Percentiles rank a stretch among this genome's conserved stretches.
Evolutionary conservation across 1,139 yeast species (phyloP).

Genomic region (Sugiyamaella neomexicana): DNA sequence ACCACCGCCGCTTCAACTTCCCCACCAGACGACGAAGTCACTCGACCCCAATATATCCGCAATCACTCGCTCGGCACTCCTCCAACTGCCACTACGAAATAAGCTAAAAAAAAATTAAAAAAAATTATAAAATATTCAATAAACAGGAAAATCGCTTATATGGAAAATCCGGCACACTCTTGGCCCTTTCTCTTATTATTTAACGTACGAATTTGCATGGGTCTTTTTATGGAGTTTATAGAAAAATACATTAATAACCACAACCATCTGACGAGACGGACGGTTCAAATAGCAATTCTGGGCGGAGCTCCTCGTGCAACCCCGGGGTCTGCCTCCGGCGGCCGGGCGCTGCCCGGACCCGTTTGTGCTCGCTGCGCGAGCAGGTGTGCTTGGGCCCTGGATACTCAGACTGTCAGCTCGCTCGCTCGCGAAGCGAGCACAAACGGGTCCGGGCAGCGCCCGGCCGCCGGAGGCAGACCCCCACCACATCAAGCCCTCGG

Average conservation of each 20-base stretch:
- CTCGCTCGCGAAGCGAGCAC: background rate
- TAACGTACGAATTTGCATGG: background rate
- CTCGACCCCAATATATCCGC: conserved; percentile 15
- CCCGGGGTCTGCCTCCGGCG: too few species aligned
- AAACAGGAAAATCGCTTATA: background rate
- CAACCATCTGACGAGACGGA: too few species aligned
- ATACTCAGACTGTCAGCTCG: too few species aligned
- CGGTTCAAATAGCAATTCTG: too few species aligned
- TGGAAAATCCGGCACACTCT: background rate
- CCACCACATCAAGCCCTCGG: background rate
- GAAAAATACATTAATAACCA: background rate
- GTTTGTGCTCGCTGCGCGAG: background rate
- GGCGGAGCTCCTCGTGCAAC: too few species aligned
- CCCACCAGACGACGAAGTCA: background rate
- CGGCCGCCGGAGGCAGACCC: background rate
- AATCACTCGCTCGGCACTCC: conserved; percentile 27
- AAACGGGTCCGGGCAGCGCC: background rate
- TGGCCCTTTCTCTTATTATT: background rate
- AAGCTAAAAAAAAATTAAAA: background rate
- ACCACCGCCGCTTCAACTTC: background rate
- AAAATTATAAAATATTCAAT: too few species aligned
- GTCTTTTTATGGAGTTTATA: background rate
- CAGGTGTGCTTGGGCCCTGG: too few species aligned
- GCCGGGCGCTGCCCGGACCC: background rate
- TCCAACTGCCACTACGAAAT: conserved; percentile 4